Evolutionary conservation across 2,329 filamentous ascomycete genomes (phyloP).

Genomic region (Pyricularia sp.): DNA sequence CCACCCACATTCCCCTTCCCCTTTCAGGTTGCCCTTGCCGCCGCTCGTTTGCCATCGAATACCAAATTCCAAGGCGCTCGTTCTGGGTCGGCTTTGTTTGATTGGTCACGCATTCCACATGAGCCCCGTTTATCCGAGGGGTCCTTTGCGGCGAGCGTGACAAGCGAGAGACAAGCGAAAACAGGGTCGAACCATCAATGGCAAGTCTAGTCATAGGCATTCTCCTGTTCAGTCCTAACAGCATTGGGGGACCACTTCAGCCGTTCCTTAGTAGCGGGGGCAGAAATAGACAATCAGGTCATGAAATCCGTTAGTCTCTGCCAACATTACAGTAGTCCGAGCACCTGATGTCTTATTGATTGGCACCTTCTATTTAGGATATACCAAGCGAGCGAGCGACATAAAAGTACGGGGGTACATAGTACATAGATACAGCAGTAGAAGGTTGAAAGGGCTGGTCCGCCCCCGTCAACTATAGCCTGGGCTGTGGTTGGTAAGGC

Average conservation of each 20-base stretch:
- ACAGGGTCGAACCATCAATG: background rate
- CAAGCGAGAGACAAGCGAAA: background rate
- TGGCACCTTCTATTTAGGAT: background rate
- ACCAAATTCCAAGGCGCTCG: background rate
- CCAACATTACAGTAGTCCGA: background rate
- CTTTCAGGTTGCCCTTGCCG: background rate
- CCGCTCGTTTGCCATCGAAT: background rate
- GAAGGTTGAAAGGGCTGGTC: background rate
- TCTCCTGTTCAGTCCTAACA: background rate
- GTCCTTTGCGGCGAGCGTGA: background rate
- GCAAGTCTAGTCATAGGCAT: background rate
- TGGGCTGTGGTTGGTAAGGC: background rate
- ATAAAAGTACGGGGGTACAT: background rate
- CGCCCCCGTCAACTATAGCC: too few relatives aligned
- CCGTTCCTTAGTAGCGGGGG: background rate
- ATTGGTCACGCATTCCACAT: background rate
- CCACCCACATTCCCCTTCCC: background rate
- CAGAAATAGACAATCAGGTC: background rate
- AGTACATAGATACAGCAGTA: too few relatives aligned
- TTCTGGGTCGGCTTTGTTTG: background rate
- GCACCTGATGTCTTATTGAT: background rate
- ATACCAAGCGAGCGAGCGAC: background rate
- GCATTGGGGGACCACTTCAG: background rate
- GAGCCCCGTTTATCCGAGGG: background rate
- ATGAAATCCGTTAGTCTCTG: background rate